A percentile compares a stretch with the other conserved stretches of the same genome.
phyloP scores from a whole-genome alignment of 805 yeast species.

The Saturnispora gosingensis region DNA sequence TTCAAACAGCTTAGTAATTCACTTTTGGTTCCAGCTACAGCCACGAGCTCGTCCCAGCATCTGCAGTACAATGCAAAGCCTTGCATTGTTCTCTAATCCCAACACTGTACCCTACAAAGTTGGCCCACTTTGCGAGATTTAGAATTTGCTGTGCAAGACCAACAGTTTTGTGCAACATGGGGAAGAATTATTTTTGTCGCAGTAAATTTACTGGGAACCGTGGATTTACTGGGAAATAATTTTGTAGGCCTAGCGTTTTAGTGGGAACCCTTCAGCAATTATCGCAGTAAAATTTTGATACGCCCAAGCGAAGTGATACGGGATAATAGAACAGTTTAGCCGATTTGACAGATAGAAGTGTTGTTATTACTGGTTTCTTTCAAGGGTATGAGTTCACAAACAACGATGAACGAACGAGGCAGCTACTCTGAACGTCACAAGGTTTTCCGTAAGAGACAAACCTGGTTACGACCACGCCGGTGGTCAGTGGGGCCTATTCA shows the following conservation, averaged over 20 bases:
- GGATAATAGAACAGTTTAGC: background rate
- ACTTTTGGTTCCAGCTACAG: too few relatives aligned
- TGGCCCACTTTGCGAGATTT: background rate
- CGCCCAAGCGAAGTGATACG: background rate
- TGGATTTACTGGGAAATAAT: background rate
- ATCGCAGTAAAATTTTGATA: background rate
- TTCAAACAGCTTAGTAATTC: too few relatives aligned
- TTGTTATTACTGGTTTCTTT: background rate
- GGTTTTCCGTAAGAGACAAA: constrained; percentile 58
- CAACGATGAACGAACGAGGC: background rate
- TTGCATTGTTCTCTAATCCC: background rate
- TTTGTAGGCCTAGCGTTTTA: background rate
- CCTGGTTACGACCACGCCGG: background rate
- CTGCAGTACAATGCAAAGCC: too few relatives aligned
- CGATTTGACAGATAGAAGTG: background rate
- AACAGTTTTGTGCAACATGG: background rate
- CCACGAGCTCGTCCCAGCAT: too few relatives aligned
- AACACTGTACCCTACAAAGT: background rate
- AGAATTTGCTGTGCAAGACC: background rate
- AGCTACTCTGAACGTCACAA: constrained; percentile 53
- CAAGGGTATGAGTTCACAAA: background rate
- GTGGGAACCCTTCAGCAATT: background rate
- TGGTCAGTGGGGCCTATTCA: constrained; percentile 32
- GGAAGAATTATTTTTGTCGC: background rate
- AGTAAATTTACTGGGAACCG: background rate